Conservation (phyloP, 2,329 filamentous ascomycete genomes). For the Atkinsonella hypoxylon region DNA sequence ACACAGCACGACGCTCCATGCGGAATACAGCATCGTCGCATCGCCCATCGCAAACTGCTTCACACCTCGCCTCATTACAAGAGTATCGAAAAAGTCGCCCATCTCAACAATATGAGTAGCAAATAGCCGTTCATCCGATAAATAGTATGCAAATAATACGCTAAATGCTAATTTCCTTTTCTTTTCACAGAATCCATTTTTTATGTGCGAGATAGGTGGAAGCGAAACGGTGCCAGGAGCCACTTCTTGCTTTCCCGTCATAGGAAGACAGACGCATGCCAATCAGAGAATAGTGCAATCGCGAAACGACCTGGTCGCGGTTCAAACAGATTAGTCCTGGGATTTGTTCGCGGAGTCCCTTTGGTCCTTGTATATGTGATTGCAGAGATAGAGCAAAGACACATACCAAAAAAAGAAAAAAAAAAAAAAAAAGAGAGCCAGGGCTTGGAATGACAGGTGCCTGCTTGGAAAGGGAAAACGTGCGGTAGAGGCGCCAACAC, state of each 20-base stretch:
- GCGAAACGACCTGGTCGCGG: constrained; percentile 17
- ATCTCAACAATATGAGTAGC: neutral
- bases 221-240: neutral
- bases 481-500: constrained; percentile 18
- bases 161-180: neutral
- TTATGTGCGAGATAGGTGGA: neutral
- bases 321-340: constrained; percentile 17
- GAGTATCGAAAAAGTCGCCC: too few relatives aligned
- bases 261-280: neutral
- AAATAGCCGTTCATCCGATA: neutral
- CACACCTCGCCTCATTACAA: too few relatives aligned
- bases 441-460: neutral
- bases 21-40: too few relatives aligned
- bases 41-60: too few relatives aligned
- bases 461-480: neutral
- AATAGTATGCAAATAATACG: neutral
- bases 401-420: neutral
- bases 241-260: neutral
- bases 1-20: too few relatives aligned
- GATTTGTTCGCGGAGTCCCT: neutral
- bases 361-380: neutral
- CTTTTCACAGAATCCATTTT: neutral
- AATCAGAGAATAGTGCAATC: constrained; percentile 21
- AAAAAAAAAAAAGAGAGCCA: neutral
- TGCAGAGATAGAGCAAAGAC: neutral